phyloP scores from a whole-genome alignment of 768 basidiomycete species.

The Filobasidium floriforme region DNA sequence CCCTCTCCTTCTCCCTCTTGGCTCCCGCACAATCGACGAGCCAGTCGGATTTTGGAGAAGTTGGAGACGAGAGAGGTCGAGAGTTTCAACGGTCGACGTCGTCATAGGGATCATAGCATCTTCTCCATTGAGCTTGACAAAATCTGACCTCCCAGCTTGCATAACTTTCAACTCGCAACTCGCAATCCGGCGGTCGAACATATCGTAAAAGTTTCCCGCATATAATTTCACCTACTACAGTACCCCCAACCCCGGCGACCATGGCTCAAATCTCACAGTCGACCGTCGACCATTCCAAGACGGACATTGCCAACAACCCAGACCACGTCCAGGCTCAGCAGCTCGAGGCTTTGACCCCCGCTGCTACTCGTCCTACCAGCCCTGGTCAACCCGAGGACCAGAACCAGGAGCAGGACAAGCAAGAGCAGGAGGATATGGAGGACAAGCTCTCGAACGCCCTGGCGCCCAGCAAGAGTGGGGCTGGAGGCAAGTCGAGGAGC shows the following conservation, averaged over 20 bases:
- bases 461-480: conserved; percentile 22
- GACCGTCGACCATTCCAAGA: conserved; percentile 22
- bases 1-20: too few species aligned
- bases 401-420: not conserved
- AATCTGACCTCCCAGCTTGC: too few species aligned
- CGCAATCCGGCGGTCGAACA: too few species aligned
- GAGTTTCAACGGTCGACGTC: not conserved
- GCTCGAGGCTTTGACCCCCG: conserved; percentile 25
- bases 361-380: conserved; percentile 5
- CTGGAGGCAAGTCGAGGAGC: conserved; percentile 13
- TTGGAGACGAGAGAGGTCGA: not conserved
- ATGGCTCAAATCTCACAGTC: conserved; percentile 12
- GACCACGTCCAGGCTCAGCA: conserved; percentile 27
- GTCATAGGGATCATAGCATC: too few species aligned
- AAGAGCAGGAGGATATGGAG: not conserved
- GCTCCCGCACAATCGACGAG: conserved; percentile 1
- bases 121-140: too few species aligned
- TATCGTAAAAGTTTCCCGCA: too few species aligned
- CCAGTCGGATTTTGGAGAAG: not conserved
- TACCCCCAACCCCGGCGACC: not conserved
- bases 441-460: conserved; percentile 14
- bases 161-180: too few species aligned
- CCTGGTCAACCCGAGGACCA: not conserved
- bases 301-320: conserved; percentile 26
- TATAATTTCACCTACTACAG: not conserved